Evolutionary conservation across 257 asterid genomes (phyloP).

Genomic region (Solanum tarapatanum): DNA sequence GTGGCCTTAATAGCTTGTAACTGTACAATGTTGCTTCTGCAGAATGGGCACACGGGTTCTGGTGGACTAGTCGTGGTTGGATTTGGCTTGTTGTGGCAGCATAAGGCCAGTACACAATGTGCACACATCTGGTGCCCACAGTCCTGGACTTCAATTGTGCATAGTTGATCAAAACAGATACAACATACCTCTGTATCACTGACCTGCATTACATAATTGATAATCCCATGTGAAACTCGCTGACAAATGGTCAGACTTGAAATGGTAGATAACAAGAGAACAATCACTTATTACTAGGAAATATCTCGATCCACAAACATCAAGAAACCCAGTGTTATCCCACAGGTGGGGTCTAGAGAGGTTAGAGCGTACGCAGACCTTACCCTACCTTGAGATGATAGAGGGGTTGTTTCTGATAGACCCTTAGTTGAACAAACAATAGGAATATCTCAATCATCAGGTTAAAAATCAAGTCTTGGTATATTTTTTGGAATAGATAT

Average conservation of each 20-base stretch:
- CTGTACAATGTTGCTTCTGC: conserved; percentile 77
- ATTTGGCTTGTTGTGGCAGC: conserved; percentile 92
- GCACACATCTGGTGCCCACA: conserved; percentile 98
- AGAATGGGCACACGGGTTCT: conserved; percentile 82
- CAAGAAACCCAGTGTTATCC: neutral
- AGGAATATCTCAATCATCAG: neutral
- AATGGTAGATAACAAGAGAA: neutral
- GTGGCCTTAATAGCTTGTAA: conserved; percentile 50
- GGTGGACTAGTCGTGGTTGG: conserved; percentile 42
- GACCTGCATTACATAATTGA: conserved; percentile 27
- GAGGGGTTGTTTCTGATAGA: neutral
- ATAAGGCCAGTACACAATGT: conserved; percentile 74
- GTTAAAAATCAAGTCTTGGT: neutral
- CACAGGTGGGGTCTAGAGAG: neutral
- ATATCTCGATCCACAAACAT: neutral
- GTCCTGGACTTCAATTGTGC: conserved; percentile 89
- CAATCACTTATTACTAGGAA: neutral
- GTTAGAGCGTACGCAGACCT: neutral
- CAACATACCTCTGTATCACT: conserved; percentile 73
- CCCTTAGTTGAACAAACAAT: neutral
- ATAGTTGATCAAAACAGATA: conserved; percentile 87
- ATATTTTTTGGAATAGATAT: neutral
- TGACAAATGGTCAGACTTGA: neutral
- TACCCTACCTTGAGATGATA: neutral
- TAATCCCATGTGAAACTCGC: neutral